Evolutionary conservation across 768 basidiomycete genomes (phyloP).

Genomic region (Kwoniella europaea): DNA sequence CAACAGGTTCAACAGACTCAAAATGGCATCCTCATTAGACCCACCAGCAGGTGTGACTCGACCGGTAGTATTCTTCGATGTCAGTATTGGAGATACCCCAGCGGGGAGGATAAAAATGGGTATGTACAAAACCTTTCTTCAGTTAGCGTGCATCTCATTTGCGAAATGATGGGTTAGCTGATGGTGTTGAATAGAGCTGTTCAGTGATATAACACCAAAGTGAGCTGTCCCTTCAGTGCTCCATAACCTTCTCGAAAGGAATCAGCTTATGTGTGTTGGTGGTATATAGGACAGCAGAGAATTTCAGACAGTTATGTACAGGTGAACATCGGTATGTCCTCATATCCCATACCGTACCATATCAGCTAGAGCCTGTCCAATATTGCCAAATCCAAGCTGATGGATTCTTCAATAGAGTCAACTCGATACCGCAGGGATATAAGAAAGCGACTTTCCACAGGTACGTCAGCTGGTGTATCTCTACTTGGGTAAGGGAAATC

Average conservation of each 20-base stretch:
- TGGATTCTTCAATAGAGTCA: conserved; percentile 63
- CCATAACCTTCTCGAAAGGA: too few relatives aligned
- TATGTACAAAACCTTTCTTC: conserved; percentile 14
- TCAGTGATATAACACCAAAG: conserved; percentile 95
- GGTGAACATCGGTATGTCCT: conserved; percentile 85
- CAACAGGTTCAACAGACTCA: background rate
- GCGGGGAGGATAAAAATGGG: conserved; percentile 94
- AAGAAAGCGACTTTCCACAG: conserved; percentile 90
- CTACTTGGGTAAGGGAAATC: background rate
- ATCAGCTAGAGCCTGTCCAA: too few relatives aligned
- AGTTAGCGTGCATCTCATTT: background rate
- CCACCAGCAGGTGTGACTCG: conserved; percentile 60
- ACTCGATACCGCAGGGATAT: conserved; percentile 85
- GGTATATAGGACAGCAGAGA: conserved; percentile 82
- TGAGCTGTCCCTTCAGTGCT: conserved; percentile 63
- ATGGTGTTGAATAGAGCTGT: conserved; percentile 64
- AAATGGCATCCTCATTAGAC: conserved; percentile 43
- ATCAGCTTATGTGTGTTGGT: background rate
- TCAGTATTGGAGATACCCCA: conserved; percentile 94
- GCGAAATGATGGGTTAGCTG: background rate
- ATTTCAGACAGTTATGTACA: conserved; percentile 95
- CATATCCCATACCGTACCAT: background rate
- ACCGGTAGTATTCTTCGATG: conserved; percentile 95
- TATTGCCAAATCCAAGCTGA: conserved; percentile 1
- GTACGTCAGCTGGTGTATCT: conserved; percentile 61